Percentiles rank a stretch among this genome's conserved stretches.
Evolutionary conservation across 306 rosid species (phyloP).

Genomic region (Vigna nakashimae): DNA sequence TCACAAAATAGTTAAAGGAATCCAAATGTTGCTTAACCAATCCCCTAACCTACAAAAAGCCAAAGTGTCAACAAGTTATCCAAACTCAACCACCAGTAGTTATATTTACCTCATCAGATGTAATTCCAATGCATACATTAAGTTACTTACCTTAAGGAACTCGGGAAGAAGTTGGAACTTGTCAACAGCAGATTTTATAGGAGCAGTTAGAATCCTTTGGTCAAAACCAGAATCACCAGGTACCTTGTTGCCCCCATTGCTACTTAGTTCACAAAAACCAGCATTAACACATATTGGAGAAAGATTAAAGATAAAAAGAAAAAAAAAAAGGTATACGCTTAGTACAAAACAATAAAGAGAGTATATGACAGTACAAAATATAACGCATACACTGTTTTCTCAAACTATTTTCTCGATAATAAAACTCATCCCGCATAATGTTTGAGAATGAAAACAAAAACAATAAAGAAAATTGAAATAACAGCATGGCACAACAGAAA

Average conservation of each 20-base stretch:
- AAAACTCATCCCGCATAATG: not conserved
- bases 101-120: not conserved
- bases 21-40: slow-evolving; percentile 94
- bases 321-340: too few relatives aligned
- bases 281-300: not conserved
- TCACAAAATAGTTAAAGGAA: slow-evolving; percentile 86
- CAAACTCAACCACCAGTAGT: not conserved
- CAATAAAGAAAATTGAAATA: not conserved
- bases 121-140: not conserved
- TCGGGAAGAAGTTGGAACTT: slow-evolving; percentile 89
- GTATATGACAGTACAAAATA: not conserved
- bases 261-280: not conserved
- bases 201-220: slow-evolving; percentile 72
- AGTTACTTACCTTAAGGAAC: slow-evolving; percentile 71
- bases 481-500: not conserved
- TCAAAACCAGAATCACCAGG: slow-evolving; percentile 51
- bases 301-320: too few relatives aligned
- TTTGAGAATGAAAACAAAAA: not conserved
- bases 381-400: not conserved
- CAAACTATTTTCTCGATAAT: not conserved
- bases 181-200: slow-evolving; percentile 79
- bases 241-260: slow-evolving; percentile 37
- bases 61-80: not conserved
- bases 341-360: not conserved
- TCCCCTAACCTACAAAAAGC: slow-evolving; percentile 70